phyloP scores from a whole-genome alignment of 176 grass and related monocot genomes.

The Musa troglodytarum region DNA sequence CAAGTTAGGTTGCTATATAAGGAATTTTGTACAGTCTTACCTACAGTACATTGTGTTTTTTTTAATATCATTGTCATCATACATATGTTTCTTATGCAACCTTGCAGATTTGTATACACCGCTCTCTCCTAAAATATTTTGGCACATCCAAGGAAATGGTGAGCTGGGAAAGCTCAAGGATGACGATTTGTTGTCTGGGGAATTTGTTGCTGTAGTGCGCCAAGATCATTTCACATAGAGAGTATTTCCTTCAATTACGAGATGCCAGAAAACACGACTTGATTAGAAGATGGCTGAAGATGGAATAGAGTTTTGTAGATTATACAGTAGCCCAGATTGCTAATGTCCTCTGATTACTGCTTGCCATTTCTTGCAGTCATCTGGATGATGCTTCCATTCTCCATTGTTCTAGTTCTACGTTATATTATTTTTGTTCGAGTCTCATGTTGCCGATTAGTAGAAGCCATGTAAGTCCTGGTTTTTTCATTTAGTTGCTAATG shows the following conservation, averaged over 20 bases:
- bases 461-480: neutral
- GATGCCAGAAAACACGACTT: neutral
- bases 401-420: neutral
- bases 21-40: no score
- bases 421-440: neutral
- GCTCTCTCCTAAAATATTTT: conserved; percentile 84
- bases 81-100: neutral
- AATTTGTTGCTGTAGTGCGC: conserved; percentile 64
- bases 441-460: neutral
- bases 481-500: neutral
- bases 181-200: conserved; percentile 53
- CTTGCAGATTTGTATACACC: conserved; percentile 71
- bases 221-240: conserved; percentile 87
- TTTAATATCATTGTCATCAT: no score
- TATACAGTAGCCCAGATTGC: neutral
- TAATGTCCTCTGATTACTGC: neutral
- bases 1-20: no score
- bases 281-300: neutral
- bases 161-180: conserved; percentile 53
- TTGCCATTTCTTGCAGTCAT: neutral
- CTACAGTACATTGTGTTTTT: no score
- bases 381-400: neutral
- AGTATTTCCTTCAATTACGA: neutral
- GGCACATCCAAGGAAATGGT: conserved; percentile 91
- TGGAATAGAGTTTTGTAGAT: neutral